Conservation (phyloP, 2,329 filamentous ascomycete genomes). For the Hymenoscyphus albidus region DNA sequence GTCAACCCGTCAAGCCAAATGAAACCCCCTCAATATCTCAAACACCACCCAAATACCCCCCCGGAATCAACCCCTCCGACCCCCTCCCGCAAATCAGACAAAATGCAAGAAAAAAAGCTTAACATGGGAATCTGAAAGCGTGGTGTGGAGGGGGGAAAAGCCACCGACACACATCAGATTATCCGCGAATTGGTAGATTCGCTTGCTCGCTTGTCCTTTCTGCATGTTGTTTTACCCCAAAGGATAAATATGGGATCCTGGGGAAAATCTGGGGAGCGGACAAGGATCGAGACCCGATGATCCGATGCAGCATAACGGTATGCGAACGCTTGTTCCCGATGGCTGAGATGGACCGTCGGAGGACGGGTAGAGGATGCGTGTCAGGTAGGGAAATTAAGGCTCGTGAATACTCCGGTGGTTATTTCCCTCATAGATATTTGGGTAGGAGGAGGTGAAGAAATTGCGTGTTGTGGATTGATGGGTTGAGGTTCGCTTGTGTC, state of each 20-base stretch:
- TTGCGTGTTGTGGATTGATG: no score
- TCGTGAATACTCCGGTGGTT: not conserved
- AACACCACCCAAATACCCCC: not conserved
- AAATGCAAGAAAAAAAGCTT: not conserved
- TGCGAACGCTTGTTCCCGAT: no score
- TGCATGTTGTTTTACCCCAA: no score
- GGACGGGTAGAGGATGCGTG: not conserved
- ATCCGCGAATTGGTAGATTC: constrained; percentile 6
- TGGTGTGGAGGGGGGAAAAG: not conserved
- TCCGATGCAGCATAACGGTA: not conserved
- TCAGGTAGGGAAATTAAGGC: not conserved
- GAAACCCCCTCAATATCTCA: not conserved
- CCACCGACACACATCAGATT: not conserved
- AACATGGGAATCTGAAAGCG: not conserved
- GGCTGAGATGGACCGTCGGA: not conserved
- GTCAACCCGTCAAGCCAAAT: not conserved
- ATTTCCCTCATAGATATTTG: no score
- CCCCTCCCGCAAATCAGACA: not conserved
- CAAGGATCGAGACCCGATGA: not conserved
- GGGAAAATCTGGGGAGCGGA: not conserved
- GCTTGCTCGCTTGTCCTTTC: not conserved
- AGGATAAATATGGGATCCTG: not conserved
- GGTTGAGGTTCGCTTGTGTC: no score
- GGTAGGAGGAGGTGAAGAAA: no score
- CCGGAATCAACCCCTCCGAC: not conserved